phyloP scores from a whole-genome alignment of 345 rosid species.

The Orychophragmus violaceus region DNA sequence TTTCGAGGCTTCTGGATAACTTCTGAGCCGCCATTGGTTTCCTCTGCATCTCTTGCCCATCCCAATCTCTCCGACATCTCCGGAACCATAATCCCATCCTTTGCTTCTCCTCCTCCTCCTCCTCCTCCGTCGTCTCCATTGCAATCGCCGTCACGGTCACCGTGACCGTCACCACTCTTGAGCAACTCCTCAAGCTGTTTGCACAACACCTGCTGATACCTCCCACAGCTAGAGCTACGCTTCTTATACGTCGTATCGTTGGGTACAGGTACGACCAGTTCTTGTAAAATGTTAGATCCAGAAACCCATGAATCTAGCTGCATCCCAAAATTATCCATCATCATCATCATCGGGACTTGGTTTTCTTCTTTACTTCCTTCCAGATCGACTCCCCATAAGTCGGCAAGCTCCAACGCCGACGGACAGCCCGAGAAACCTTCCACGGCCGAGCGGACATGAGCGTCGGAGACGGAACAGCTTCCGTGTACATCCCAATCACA shows the following conservation, averaged over 20 bases:
- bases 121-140: not conserved
- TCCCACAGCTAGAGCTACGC: conserved; percentile 41
- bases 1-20: conserved; percentile 21
- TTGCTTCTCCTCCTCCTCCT: not conserved
- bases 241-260: conserved; percentile 29
- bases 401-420: conserved; percentile 52
- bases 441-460: conserved; percentile 51
- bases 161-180: conserved; percentile 31
- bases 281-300: conserved; percentile 38
- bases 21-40: not conserved
- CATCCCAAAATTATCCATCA: conserved; percentile 29
- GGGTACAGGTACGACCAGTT: conserved; percentile 68
- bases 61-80: conserved; percentile 27
- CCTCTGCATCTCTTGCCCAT: conserved; percentile 27
- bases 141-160: not conserved
- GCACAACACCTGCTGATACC: conserved; percentile 46
- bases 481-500: conserved; percentile 73
- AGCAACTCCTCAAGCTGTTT: conserved; percentile 64
- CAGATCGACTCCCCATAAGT: conserved; percentile 53
- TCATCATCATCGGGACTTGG: conserved; percentile 10
- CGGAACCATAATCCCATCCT: conserved; percentile 34
- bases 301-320: conserved; percentile 42
- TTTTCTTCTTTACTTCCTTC: conserved; percentile 30
- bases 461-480: conserved; percentile 54
- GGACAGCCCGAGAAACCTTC: conserved; percentile 77